Evolutionary conservation across 306 rosid species (phyloP), one percentile per base, ranked within the genome.

Genomic region (Chamaecrista fasciculata): DNA sequence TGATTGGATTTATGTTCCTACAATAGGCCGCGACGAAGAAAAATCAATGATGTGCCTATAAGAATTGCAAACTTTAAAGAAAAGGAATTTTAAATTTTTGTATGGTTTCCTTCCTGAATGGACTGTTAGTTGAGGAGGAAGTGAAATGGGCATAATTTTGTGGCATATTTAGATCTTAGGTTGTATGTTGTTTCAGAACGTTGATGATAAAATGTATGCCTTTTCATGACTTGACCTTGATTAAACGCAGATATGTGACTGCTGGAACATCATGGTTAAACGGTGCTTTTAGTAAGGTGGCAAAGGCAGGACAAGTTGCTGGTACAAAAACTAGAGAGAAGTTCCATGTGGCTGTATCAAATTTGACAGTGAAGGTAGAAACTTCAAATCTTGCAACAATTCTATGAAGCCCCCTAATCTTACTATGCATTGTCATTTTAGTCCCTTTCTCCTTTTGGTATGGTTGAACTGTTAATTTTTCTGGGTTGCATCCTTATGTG

Each of bases 271-370:
- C 96, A 7, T 92, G 96, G 96, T 70, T 92, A 57, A 92, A 86
- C 67, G 96, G 96, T 65, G 96, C 98, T 66, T 92, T 92, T 66
- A 76, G 82, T 73, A 87, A 84, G 80, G 96, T 87, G 67, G 87
- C 96, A 26, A 89, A 78, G 83, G 98, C 83, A 2, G 96, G 98
- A 43, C 90, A 89, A 37, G 87, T 75, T 66, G 96, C 98, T 6
- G 83, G 96, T 50, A 47, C 96, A 28, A 92, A 86, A 84, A 92
- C 98, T 34, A 87, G 98, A 85, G 98, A 87, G 36, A 92, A 84
- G 73, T 86, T 89, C 80, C 75, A 86, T 55, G n/a, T 80, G 70
- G 96, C 96, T 14, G 85, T 89, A 75, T 84, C 98, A 57, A 92
- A 92, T 86, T 67, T 92, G 74, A 75, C 84, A 10, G 56, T 87